phyloP scores from a whole-genome alignment of 2,329 filamentous ascomycete species.

The Penicillium sp. region DNA sequence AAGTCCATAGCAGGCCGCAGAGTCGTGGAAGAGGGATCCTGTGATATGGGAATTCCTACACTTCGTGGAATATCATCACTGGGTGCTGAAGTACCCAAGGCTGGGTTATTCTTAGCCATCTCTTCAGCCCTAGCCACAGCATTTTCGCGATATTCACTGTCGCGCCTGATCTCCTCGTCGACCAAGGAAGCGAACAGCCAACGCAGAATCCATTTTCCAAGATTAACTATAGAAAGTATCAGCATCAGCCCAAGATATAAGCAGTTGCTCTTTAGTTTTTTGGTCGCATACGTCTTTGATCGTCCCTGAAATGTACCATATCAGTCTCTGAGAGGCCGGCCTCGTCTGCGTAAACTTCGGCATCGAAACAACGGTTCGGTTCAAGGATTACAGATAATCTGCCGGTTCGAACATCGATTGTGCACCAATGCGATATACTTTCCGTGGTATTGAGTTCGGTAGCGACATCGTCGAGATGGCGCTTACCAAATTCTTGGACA shows the following conservation, averaged over 20 bases:
- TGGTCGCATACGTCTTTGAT: constrained; percentile 77
- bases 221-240: constrained; percentile 68
- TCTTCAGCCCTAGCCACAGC: constrained; percentile 68
- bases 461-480: constrained; percentile 89
- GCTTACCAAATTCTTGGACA: constrained; percentile 90
- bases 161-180: constrained; percentile 84
- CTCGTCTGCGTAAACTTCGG: constrained; percentile 95
- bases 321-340: constrained; percentile 66
- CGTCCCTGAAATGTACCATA: constrained; percentile 81
- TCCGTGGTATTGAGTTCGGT: constrained; percentile 84
- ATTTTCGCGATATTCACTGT: constrained; percentile 72
- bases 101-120: constrained; percentile 57
- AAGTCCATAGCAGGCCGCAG: constrained; percentile 66
- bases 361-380: constrained; percentile 95
- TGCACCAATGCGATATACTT: constrained; percentile 94
- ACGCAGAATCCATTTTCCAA: constrained; percentile 93
- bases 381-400: constrained; percentile 89
- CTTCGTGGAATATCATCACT: constrained; percentile 51
- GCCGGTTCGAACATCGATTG: constrained; percentile 89
- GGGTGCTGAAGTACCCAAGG: constrained; percentile 62
- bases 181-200: constrained; percentile 90
- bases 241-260: neutral
- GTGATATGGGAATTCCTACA: constrained; percentile 32
- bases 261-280: neutral
- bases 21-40: constrained; percentile 52